Conservation (phyloP, 192 early-diverging fungal species). For the Coemansia sp. region DNA sequence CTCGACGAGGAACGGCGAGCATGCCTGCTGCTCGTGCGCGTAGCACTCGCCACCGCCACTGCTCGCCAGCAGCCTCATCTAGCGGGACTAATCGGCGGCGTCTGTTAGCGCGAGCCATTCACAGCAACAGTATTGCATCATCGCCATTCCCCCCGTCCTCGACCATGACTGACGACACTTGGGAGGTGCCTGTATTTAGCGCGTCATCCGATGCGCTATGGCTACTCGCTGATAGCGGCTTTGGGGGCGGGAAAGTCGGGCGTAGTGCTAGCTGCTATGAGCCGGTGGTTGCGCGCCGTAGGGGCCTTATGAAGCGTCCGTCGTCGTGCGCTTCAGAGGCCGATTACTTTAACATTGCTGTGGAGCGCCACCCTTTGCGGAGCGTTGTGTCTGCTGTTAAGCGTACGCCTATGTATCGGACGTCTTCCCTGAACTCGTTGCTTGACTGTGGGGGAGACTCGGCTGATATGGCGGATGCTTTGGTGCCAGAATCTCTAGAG, state of each 20-base stretch:
- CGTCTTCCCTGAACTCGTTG: slow-evolving; percentile 23
- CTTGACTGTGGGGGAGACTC: background rate
- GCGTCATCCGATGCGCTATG: slow-evolving; percentile 7
- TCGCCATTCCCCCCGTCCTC: background rate
- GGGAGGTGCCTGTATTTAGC: slow-evolving; percentile 2
- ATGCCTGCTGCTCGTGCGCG: slow-evolving; percentile 11
- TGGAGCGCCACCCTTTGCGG: background rate
- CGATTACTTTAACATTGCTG: background rate
- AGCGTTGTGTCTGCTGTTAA: background rate
- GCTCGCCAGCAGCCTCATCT: slow-evolving; percentile 13
- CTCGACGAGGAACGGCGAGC: slow-evolving; percentile 16
- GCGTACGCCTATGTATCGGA: slow-evolving; percentile 16
- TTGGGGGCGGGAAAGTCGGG: slow-evolving; percentile 11
- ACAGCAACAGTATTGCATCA: slow-evolving; percentile 9
- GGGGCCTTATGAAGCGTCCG: slow-evolving; percentile 13
- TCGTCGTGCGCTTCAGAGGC: slow-evolving; percentile 10
- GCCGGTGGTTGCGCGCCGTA: background rate
- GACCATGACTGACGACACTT: slow-evolving; percentile 3
- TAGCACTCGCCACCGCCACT: slow-evolving; percentile 13
- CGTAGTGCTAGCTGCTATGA: slow-evolving; percentile 39
- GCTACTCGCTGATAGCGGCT: background rate
- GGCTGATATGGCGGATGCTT: background rate
- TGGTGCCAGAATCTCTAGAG: slow-evolving; percentile 3
- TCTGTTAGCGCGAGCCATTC: slow-evolving; percentile 14
- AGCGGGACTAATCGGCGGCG: slow-evolving; percentile 34